phyloP scores from a whole-genome alignment of 129 eudicot species.

The Smallanthus sonchifolius region DNA sequence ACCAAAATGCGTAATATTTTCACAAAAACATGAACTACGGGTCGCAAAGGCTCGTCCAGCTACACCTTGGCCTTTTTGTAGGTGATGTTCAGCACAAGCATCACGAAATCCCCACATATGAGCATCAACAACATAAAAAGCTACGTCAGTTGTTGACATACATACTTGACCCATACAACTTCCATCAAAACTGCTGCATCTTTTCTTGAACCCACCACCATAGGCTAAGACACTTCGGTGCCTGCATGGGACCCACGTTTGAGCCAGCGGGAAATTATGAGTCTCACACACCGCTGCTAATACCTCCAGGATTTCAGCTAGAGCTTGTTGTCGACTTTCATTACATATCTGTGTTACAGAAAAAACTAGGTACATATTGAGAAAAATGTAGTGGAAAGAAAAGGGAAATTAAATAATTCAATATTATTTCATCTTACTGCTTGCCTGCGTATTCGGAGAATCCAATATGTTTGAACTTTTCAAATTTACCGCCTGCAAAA shows the following conservation, averaged over 20 bases:
- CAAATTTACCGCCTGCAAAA: constrained; percentile 92
- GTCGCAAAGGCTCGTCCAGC: constrained; percentile 77
- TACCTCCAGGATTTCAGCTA: constrained; percentile 82
- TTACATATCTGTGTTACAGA: constrained; percentile 71
- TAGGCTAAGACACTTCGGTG: constrained; percentile 84
- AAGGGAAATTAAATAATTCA: not conserved
- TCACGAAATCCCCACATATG: constrained; percentile 93
- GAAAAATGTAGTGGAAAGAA: not conserved
- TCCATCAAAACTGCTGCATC: constrained; percentile 95
- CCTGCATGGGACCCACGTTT: constrained; percentile 96
- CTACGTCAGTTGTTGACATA: constrained; percentile 95
- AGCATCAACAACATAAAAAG: constrained; percentile 76
- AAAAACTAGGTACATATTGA: constrained; percentile 26
- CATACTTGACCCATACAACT: constrained; percentile 94
- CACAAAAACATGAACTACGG: constrained; percentile 67
- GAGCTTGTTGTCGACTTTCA: constrained; percentile 82
- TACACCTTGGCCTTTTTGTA: constrained; percentile 94
- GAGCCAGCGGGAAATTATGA: constrained; percentile 85
- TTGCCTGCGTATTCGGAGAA: constrained; percentile 81
- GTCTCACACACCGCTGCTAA: constrained; percentile 79
- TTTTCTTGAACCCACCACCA: constrained; percentile 85
- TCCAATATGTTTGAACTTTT: constrained; percentile 92
- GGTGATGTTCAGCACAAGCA: constrained; percentile 91
- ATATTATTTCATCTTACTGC: constrained; percentile 28
- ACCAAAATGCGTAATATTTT: constrained; percentile 64